Evolutionary conservation across 306 rosid species (phyloP).

Genomic region (Herpetospermum pedunculosum): DNA sequence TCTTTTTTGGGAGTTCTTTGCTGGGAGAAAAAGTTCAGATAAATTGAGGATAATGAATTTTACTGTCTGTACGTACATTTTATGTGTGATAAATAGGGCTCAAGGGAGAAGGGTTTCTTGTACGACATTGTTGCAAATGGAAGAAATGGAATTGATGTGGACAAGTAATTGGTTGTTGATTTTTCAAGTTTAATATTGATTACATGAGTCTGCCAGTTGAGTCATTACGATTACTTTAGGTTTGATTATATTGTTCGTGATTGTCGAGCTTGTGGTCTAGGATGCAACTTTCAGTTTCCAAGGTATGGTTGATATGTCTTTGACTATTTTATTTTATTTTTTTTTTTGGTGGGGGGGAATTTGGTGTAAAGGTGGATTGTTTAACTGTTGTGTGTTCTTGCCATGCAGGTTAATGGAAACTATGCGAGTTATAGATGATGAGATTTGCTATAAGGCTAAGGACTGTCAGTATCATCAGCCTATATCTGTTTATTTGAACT

Average conservation of each 20-base stretch:
- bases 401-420: constrained; percentile 69
- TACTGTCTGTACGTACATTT: neutral
- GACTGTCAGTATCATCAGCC: constrained; percentile 48
- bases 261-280: constrained; percentile 84
- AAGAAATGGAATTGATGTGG: constrained; percentile 95
- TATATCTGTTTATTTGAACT: constrained; percentile 4
- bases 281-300: constrained; percentile 75
- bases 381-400: constrained; percentile 7
- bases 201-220: constrained; percentile 1
- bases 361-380: neutral
- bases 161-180: constrained; percentile 48
- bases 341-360: neutral
- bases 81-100: constrained; percentile 25
- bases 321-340: neutral
- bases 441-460: constrained; percentile 79
- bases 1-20: neutral
- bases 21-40: neutral
- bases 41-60: too few relatives aligned
- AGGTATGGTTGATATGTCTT: constrained; percentile 32
- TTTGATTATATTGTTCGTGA: constrained; percentile 91
- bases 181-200: neutral
- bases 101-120: constrained; percentile 67
- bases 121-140: constrained; percentile 99
- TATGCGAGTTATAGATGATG: constrained; percentile 86
- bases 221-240: constrained; percentile 25